Base-by-base conservation (phyloP, 192 early-diverging fungal genomes). In the Backusella psychrophila region DNA sequence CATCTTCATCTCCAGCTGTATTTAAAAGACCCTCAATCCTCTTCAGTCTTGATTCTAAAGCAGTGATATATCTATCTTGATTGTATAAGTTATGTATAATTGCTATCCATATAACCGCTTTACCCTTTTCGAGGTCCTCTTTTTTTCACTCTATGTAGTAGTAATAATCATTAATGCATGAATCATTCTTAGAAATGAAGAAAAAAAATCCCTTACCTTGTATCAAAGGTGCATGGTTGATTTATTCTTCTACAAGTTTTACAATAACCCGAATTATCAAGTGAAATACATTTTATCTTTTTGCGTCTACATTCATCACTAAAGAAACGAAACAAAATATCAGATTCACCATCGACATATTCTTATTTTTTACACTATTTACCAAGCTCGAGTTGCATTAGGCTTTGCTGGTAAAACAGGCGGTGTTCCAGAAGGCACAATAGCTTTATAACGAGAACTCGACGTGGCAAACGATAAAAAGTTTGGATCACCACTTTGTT, bases 301-400 rank as follows among this genome's bases (percentile, higher is more conserved):
- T 81, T 81, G 15, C 76, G 59, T 69, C 80, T 56, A 53, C 80
- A 81, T 26, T 77, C 77, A 56, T 81, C 80, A 39, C 80, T 81
- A 68, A 15, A n/a, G n/a, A 38, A 68, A 69, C 17, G 19, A 69
- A 35, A 39, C 9, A 39, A 52, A 14, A n/a, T 31, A 39, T 71
- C 11, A 71, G 34, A 44, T 26, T 3, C 19, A 29, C 39, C n/a
- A 69, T 23, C 19, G 41, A 41, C n/a, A 41, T 23, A 41, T 39
- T 36, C 0, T 8, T 38, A 69, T 23, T 3, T 8, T 35, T 29
- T 29, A 29, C 23, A 29, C 6, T 63, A 29, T 63, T 63, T 39
- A 69, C 68, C 68, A 69, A 23, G 68, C 68, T 11, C 56, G 56
- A 31, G 56, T 26, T 63, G 23, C 9, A 63, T 63, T 15, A 14